Evolutionary conservation across 1,284 basidiomycete genomes (phyloP).

Genomic region (Phellinidium pouzarii): DNA sequence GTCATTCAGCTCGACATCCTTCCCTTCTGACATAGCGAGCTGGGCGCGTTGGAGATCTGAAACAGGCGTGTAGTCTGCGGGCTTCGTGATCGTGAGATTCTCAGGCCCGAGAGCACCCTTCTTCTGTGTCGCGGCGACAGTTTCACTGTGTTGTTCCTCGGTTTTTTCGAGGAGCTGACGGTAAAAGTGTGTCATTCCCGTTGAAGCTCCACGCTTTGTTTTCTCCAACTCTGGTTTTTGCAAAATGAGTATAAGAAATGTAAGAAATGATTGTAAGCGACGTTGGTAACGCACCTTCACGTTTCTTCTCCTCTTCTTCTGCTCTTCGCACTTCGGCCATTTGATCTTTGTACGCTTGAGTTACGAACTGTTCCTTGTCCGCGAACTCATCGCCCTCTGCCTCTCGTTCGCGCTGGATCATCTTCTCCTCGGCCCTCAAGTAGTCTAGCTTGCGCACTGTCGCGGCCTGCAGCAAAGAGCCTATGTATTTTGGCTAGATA

Average conservation of each 20-base stretch:
- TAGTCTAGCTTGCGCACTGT: slow-evolving; percentile 84
- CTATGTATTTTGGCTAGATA: slow-evolving; percentile 88
- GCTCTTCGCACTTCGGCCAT: slow-evolving; percentile 87
- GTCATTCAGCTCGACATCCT: slow-evolving; percentile 93
- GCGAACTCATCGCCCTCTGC: slow-evolving; percentile 90
- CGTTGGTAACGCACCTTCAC: slow-evolving; percentile 60
- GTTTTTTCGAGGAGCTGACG: slow-evolving; percentile 76
- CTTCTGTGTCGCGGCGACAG: slow-evolving; percentile 59
- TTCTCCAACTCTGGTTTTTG: slow-evolving; percentile 37
- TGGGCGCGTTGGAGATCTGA: slow-evolving; percentile 70
- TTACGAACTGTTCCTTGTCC: slow-evolving; percentile 96
- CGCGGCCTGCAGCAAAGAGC: slow-evolving; percentile 75
- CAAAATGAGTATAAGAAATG: not conserved
- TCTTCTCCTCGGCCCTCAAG: slow-evolving; percentile 95
- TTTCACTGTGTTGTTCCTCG: slow-evolving; percentile 76
- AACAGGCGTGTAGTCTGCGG: slow-evolving; percentile 48
- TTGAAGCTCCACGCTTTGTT: slow-evolving; percentile 42
- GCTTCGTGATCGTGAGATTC: slow-evolving; percentile 68
- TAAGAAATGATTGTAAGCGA: not conserved
- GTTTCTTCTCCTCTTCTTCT: slow-evolving; percentile 83
- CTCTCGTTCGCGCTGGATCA: slow-evolving; percentile 91
- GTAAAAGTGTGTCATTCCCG: slow-evolving; percentile 86
- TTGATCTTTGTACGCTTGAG: slow-evolving; percentile 95
- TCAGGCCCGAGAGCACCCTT: slow-evolving; percentile 25
- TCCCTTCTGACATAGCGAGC: slow-evolving; percentile 64